Evolutionary conservation across 768 basidiomycete genomes (phyloP), one percentile per base, ranked within the genome.

Genomic region (Lactarius sanguifluus): DNA sequence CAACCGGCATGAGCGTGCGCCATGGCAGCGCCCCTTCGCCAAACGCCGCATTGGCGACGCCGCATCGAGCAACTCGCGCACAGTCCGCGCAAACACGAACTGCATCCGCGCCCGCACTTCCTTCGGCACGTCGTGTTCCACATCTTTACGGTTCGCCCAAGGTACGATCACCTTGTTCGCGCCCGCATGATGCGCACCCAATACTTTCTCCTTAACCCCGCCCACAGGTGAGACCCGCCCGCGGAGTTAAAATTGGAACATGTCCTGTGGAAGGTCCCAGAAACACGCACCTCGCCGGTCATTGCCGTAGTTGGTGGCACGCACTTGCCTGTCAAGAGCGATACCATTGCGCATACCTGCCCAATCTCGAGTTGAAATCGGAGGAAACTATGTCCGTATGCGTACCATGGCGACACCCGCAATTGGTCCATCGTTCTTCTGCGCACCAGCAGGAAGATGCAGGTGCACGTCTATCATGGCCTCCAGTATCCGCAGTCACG

Each of bases 401-500:
- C 80, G 65, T 67, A 92, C 91, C 86, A 96, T 94, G 1, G 92
- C 91, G 30, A 96, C 82, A 2, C 94, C 94, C 0, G 94, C 94
- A 72, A 90, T 92, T 0, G 94, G 94, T 0, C 94, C 94, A 72
- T 96, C 94, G 78, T 96, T 97, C 83, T 88, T 93, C 76, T 94
- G 90, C 2, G 93, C 91, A 0, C 96, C 96, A 1, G 91, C 84
- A 1, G 95, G 96, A 10, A 96, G 79, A 73, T 97, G 95, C 18
- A 95, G 78, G 72, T 98, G 95, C 12, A 98, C 79, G 73, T 98
- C 94, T 56, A 94, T 84, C 25, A 81, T 36, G 8, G 57, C 77
- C 60, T 90, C 83, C 0, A 87, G 87, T 9, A 86, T 81, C 72
- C 90, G 89, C 69, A 96, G 78, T 18, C 78, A 57, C 85, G 83